A percentile compares a stretch with the other conserved stretches of the same genome.
Evolutionary conservation across 2,329 filamentous ascomycete genomes (phyloP).

Genomic region (Penicillium paneum): DNA sequence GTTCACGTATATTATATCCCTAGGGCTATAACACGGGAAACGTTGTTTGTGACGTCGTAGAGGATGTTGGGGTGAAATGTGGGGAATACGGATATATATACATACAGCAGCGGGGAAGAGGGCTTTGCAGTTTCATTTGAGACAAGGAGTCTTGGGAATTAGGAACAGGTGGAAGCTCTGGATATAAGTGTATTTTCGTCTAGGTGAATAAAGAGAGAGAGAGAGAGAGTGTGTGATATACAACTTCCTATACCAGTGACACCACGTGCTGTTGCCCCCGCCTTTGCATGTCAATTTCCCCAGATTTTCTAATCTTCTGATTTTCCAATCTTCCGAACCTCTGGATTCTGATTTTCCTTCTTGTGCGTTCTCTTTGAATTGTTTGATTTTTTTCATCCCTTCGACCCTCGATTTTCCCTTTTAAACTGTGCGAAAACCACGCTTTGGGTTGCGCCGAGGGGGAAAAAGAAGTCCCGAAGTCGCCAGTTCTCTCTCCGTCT

Average conservation of each 20-base stretch:
- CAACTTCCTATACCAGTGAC: neutral
- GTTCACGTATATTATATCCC: neutral
- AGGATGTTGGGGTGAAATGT: neutral
- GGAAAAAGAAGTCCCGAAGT: neutral
- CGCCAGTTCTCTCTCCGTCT: neutral
- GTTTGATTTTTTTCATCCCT: neutral
- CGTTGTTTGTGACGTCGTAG: neutral
- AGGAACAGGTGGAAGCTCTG: neutral
- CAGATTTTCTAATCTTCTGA: constrained; percentile 8
- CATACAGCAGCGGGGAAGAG: no score
- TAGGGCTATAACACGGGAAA: neutral
- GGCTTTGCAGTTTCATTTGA: neutral
- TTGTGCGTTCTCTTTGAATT: neutral
- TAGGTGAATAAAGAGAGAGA: neutral
- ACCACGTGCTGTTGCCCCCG: constrained; percentile 10
- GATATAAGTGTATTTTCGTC: neutral
- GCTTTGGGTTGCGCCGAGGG: neutral
- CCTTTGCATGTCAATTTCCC: constrained; percentile 7
- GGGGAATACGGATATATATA: neutral
- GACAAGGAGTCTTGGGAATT: neutral
- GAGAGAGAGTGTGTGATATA: neutral
- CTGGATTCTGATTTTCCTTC: neutral
- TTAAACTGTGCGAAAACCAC: neutral
- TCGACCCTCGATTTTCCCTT: neutral
- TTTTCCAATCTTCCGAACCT: neutral